These are phyloP conservation scores for Umbelopsis sp. DNA, from an alignment of 192 early-diverging fungal genomes.

Conservation along the genomic window DNA sequence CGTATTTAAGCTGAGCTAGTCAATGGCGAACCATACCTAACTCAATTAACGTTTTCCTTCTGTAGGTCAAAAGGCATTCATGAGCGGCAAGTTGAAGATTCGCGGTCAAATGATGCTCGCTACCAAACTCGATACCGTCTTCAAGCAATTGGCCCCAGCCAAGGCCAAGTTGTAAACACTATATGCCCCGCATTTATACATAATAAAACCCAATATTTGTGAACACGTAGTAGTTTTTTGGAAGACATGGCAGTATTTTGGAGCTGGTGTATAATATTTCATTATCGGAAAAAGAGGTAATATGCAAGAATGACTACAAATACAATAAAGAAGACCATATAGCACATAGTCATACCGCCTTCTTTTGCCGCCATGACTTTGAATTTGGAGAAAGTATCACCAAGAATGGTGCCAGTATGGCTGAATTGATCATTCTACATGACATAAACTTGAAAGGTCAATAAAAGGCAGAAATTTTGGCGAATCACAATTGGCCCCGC, in stretches of 20 bases:
- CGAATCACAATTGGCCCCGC: neutral
- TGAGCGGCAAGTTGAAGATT: slow-evolving; percentile 89
- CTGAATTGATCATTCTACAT: slow-evolving; percentile 46
- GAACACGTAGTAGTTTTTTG: neutral
- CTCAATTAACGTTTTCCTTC: neutral
- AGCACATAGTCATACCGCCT: slow-evolving; percentile 35
- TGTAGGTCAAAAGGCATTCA: slow-evolving; percentile 85
- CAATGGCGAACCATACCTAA: neutral
- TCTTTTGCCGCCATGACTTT: slow-evolving; percentile 43
- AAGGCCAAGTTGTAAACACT: slow-evolving; percentile 66
- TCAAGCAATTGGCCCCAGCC: slow-evolving; percentile 58
- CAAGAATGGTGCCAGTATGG: slow-evolving; percentile 34
- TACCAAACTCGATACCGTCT: slow-evolving; percentile 70
- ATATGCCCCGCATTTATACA: too few relatives aligned
- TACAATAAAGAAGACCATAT: slow-evolving; percentile 41
- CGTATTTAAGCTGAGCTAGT: neutral
- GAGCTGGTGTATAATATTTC: neutral
- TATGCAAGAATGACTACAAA: slow-evolving; percentile 37
- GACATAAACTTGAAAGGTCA: slow-evolving; percentile 8
- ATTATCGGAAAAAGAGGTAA: slow-evolving; percentile 41
- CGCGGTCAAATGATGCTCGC: slow-evolving; percentile 78
- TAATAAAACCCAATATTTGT: neutral
- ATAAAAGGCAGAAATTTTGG: slow-evolving; percentile 15
- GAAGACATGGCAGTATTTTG: too few relatives aligned
- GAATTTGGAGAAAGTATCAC: slow-evolving; percentile 41